Evolutionary conservation across 345 rosid genomes (phyloP), one percentile per base, ranked within the genome.

Genomic region (Citrus reticulata): DNA sequence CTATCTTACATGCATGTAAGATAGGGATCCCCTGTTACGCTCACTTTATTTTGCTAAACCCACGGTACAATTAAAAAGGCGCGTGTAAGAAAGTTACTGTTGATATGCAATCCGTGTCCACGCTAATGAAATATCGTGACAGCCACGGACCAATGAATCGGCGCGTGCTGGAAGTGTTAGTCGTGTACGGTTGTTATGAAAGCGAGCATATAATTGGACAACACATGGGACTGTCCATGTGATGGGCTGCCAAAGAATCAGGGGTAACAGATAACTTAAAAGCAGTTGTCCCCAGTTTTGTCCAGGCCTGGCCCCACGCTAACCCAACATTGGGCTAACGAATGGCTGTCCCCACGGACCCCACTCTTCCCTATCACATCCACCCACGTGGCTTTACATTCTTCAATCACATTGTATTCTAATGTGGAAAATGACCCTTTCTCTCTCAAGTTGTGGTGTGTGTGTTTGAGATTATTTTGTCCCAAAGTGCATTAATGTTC

Each of bases 201-300:
- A 3, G 35, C 2, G 68, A 71, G 57, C 22, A 25, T 25, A 24
- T 37, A 20, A 9, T 64, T 10, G 3, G 82, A 82, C 81, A 84
- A 87, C 87, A 84, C 87, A 87, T 87, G 90, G 83, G 83, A 25
- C 11, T 80, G 86, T 80, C 84, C 86, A 81, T 77, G 84, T 78
- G 90, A 74, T 9, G 78, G 73, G 89, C 87, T 84, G 89, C 90
- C 90, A 89, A 89, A 85, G 88, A 65, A 81, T 83, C 90, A 87
- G 79, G 75, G 70, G 74, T 30, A 76, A 77, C 84, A 80, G 81
- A 79, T 81, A 80, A 70, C 83, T 85, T 84, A 64, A 85, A 85
- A 64, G 78, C 83, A 22, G 72, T 65, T 85, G 90, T 85, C 86
- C 82, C 86, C 85, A 60, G 40, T 60, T 54, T 46, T 78, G 79